Conservation (phyloP, 1,284 basidiomycete species). For the Boletus hoseneyae region DNA sequence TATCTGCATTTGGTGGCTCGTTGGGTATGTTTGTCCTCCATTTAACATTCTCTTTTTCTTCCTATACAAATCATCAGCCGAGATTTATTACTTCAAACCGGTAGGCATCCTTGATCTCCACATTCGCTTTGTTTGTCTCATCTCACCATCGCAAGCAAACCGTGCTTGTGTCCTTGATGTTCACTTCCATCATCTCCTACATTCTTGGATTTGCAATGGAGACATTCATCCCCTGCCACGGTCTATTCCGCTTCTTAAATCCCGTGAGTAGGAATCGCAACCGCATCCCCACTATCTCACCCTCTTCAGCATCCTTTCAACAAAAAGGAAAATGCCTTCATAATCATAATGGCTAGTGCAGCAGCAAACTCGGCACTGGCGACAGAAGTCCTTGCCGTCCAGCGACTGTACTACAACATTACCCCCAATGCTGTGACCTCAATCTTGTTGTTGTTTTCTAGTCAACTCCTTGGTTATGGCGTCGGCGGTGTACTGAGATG, state of each 20-base stretch:
- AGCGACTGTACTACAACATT: slow-evolving; percentile 50
- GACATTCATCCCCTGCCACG: slow-evolving; percentile 44
- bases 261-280: slow-evolving; percentile 37
- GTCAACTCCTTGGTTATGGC: slow-evolving; percentile 57
- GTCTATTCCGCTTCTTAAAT: slow-evolving; percentile 52
- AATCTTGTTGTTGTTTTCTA: slow-evolving; percentile 56
- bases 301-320: slow-evolving; percentile 39
- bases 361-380: slow-evolving; percentile 42
- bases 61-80: slow-evolving; percentile 28
- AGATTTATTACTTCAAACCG: slow-evolving; percentile 66
- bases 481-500: slow-evolving; percentile 58
- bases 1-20: slow-evolving; percentile 59
- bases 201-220: slow-evolving; percentile 42
- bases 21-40: slow-evolving; percentile 27
- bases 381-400: slow-evolving; percentile 11
- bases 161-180: slow-evolving; percentile 45
- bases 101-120: slow-evolving; percentile 9
- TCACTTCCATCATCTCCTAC: slow-evolving; percentile 49
- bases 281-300: slow-evolving; percentile 15
- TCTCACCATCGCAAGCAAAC: slow-evolving; percentile 35
- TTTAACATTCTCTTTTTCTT: background rate
- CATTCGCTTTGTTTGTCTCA: background rate
- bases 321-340: slow-evolving; percentile 55
- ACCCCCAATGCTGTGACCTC: slow-evolving; percentile 51
- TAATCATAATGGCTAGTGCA: slow-evolving; percentile 67